Conservation (phyloP, 169 alveolate species). For the Plasmodium gaboni region DNA sequence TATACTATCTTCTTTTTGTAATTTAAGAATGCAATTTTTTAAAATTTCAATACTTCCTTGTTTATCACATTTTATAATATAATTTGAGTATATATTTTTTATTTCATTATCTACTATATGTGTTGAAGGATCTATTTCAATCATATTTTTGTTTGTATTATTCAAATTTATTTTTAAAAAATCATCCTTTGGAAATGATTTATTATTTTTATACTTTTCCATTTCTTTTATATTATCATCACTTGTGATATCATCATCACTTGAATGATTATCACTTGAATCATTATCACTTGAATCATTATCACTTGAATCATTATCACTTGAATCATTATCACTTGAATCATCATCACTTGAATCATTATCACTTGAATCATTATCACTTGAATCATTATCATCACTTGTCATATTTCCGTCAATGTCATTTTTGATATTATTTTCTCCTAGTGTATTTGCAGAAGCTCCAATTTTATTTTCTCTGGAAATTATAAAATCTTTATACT, state of each 20-base stretch:
- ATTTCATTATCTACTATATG: neutral
- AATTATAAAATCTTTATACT: constrained; percentile 19
- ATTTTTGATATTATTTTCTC: neutral
- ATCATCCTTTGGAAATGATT: too few relatives aligned
- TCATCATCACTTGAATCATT: neutral
- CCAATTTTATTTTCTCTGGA: neutral
- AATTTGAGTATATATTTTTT: constrained; percentile 26
- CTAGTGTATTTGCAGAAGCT: too few relatives aligned
- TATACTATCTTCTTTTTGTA: constrained; percentile 33
- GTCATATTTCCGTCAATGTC: neutral
- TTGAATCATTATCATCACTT: neutral
- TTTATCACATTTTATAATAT: constrained; percentile 58
- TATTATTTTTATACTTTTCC: too few relatives aligned
- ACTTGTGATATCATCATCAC: neutral
- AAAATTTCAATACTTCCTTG: constrained; percentile 70
- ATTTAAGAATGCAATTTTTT: constrained; percentile 16
- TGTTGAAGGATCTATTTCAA: neutral
- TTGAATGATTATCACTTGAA: neutral
- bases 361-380: neutral
- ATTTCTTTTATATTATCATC: neutral
- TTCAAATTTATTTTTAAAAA: neutral
- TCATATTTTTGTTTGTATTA: neutral
- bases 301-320: neutral
- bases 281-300: neutral
- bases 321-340: neutral